phyloP scores from a whole-genome alignment of 108 stramenopile species.

The Fistulifera solaris region DNA sequence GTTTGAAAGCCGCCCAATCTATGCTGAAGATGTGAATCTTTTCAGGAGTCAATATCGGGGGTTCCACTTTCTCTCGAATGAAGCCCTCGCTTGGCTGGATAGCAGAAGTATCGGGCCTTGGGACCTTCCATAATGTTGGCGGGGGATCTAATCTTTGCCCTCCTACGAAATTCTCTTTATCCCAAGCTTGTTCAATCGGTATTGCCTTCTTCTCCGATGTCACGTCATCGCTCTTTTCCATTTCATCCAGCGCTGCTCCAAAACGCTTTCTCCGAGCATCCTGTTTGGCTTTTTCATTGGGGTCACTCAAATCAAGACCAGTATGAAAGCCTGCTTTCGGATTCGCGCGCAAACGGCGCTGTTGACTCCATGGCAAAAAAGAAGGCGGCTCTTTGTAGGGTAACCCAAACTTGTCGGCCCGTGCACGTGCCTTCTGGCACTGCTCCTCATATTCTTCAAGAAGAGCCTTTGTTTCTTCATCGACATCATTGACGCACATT shows the following conservation, averaged over 20 bases:
- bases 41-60: slow-evolving; percentile 32
- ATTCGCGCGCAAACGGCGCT: slow-evolving; percentile 39
- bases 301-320: slow-evolving; percentile 62
- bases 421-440: slow-evolving; percentile 45
- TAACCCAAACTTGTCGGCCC: slow-evolving; percentile 70
- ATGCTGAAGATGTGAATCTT: slow-evolving; percentile 74
- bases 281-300: slow-evolving; percentile 52
- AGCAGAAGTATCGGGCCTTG: slow-evolving; percentile 15
- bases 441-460: slow-evolving; percentile 64
- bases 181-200: slow-evolving; percentile 64
- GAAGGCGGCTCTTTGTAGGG: slow-evolving; percentile 63
- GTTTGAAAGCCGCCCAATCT: slow-evolving; percentile 82
- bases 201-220: slow-evolving; percentile 33
- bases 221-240: slow-evolving; percentile 9
- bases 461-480: slow-evolving; percentile 30
- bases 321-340: slow-evolving; percentile 60
- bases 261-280: slow-evolving; percentile 62
- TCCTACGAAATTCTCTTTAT: slow-evolving; percentile 60
- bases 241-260: slow-evolving; percentile 20
- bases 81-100: slow-evolving; percentile 7
- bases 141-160: slow-evolving; percentile 55
- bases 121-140: slow-evolving; percentile 12
- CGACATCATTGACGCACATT: slow-evolving; percentile 1
- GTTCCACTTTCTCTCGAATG: slow-evolving; percentile 8
- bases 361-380: slow-evolving; percentile 69